Conservation (phyloP, 1,284 basidiomycete genomes). For the Naganishia sp. region DNA sequence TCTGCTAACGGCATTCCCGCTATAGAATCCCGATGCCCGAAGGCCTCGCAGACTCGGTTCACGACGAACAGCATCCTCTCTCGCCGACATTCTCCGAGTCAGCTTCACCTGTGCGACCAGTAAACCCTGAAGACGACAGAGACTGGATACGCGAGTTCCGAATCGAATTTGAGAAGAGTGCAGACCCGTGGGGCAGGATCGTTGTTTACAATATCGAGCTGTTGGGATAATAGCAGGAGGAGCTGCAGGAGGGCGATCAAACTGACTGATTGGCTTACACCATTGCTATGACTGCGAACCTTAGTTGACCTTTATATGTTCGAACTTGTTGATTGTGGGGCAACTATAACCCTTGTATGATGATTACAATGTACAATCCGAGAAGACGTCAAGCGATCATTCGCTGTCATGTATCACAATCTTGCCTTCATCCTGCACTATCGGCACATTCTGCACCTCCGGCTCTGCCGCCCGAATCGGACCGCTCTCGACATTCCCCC, state of each 20-base stretch:
- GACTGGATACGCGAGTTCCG: conserved; percentile 43
- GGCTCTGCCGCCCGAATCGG: not conserved
- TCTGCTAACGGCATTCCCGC: not conserved
- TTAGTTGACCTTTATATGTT: not conserved
- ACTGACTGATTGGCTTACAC: not conserved
- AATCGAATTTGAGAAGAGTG: conserved; percentile 50
- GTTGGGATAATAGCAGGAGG: conserved; percentile 6
- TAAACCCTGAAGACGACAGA: conserved; percentile 26
- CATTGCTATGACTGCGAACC: not conserved
- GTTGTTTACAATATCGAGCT: conserved; percentile 52
- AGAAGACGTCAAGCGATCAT: conserved; percentile 27
- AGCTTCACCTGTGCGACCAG: conserved; percentile 31
- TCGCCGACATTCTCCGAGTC: conserved; percentile 32
- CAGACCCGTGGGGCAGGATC: conserved; percentile 52
- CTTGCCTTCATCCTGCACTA: conserved; percentile 33
- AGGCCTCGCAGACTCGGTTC: conserved; percentile 26
- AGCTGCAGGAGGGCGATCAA: no score
- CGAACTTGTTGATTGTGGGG: not conserved
- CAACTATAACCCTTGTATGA: not conserved
- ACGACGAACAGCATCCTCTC: conserved; percentile 30
- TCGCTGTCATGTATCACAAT: conserved; percentile 53
- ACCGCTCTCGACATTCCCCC: conserved; percentile 1
- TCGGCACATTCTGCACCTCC: conserved; percentile 17
- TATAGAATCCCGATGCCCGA: conserved; percentile 30
- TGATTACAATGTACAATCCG: not conserved